These are phyloP conservation scores for Rubia yunnanensis DNA, from an alignment of 257 asterid genomes.

Conservation along the genomic window DNA sequence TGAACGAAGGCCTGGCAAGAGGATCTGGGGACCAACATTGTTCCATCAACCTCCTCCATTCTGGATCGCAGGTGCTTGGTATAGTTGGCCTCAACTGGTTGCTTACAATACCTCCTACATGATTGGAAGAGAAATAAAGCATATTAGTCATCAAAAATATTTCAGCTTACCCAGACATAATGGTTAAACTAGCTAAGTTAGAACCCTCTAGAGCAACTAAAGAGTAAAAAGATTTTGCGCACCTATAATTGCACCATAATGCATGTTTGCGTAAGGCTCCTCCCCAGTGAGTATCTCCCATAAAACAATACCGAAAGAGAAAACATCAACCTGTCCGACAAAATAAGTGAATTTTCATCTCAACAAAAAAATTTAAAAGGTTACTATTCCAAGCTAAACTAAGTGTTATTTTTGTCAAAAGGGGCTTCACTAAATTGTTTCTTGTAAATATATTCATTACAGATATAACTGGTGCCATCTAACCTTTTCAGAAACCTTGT, in stretches of 20 bases:
- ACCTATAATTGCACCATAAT: slow-evolving; percentile 94
- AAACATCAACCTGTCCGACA: slow-evolving; percentile 71
- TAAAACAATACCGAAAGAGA: slow-evolving; percentile 87
- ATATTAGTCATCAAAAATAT: background rate
- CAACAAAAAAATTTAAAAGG: background rate
- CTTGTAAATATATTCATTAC: background rate
- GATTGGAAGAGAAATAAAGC: background rate
- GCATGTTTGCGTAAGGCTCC: slow-evolving; percentile 96
- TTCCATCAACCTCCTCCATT: slow-evolving; percentile 82
- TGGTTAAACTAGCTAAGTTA: background rate
- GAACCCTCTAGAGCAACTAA: background rate
- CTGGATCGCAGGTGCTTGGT: slow-evolving; percentile 80
- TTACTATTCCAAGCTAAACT: background rate
- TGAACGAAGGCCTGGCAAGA: slow-evolving; percentile 62
- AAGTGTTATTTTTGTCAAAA: background rate
- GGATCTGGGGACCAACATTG: slow-evolving; percentile 97
- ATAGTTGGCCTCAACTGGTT: slow-evolving; percentile 86
- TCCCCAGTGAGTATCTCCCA: slow-evolving; percentile 99
- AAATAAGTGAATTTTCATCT: background rate
- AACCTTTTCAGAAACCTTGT: slow-evolving; percentile 88
- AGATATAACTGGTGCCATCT: slow-evolving; percentile 8
- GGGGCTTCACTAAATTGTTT: background rate
- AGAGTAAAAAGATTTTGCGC: slow-evolving; percentile 3
- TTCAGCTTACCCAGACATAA: background rate
- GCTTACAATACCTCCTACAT: slow-evolving; percentile 85